Evolutionary conservation across 345 rosid species (phyloP).

Genomic region (Melaleuca alternifolia): DNA sequence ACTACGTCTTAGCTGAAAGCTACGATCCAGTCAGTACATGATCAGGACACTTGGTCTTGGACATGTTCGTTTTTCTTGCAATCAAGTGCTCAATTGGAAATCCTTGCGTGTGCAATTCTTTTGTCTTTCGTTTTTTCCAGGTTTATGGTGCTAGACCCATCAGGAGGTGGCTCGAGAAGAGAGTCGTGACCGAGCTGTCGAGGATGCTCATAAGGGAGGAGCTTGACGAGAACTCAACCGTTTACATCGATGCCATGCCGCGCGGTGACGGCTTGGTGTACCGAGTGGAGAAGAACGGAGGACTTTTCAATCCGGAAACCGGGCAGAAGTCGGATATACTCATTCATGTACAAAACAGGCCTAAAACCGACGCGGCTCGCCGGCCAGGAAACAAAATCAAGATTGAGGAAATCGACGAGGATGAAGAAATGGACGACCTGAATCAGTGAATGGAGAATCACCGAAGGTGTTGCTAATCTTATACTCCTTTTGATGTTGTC

Average conservation of each 20-base stretch:
- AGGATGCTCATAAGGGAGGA: conserved; percentile 76
- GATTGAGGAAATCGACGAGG: conserved; percentile 52
- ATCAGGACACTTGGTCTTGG: neutral
- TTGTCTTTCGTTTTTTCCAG: conserved; percentile 6
- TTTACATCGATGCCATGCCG: conserved; percentile 48
- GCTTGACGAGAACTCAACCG: conserved; percentile 72
- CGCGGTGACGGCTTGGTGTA: conserved; percentile 31
- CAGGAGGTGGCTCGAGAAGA: conserved; percentile 89
- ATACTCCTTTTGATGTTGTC: neutral
- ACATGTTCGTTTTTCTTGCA: neutral
- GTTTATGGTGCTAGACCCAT: conserved; percentile 88
- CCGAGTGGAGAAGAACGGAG: conserved; percentile 63
- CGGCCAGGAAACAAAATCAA: conserved; percentile 75
- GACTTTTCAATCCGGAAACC: conserved; percentile 59
- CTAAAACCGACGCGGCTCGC: conserved; percentile 31
- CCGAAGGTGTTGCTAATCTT: neutral
- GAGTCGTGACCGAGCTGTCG: conserved; percentile 77
- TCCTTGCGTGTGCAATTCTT: neutral
- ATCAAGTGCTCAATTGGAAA: neutral
- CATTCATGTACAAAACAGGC: conserved; percentile 38
- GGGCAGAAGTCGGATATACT: conserved; percentile 60
- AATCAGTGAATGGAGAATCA: neutral
- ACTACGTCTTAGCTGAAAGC: conserved; percentile 52
- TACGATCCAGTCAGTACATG: conserved; percentile 65
- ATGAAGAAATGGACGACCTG: conserved; percentile 36